Conservation (phyloP, 352 stramenopile species). For the Lagenidium sp. region DNA sequence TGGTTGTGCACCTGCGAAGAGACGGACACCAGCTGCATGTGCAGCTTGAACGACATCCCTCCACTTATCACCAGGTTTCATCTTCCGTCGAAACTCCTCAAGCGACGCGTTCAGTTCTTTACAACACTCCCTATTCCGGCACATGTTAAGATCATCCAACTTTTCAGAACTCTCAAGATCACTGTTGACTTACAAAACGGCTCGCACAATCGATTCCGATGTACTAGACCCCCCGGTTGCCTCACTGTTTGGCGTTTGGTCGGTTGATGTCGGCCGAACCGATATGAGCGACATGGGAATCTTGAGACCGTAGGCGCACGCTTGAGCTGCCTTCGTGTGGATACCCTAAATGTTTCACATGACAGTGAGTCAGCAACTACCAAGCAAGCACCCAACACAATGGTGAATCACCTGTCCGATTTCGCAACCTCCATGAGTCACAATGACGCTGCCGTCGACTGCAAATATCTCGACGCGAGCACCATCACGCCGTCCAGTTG, state of each 20-base stretch:
- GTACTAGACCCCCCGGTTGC: slow-evolving; percentile 40
- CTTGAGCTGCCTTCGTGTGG: slow-evolving; percentile 53
- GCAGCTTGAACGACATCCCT: slow-evolving; percentile 7
- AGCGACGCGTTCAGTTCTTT: slow-evolving; percentile 28
- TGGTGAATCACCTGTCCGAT: slow-evolving; percentile 52
- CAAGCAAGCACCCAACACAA: too few relatives aligned
- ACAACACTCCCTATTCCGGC: slow-evolving; percentile 41
- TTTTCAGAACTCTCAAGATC: too few relatives aligned
- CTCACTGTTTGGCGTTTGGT: slow-evolving; percentile 34
- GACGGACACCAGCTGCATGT: slow-evolving; percentile 13
- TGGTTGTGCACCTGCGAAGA: slow-evolving; percentile 20
- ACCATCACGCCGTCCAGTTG: slow-evolving; percentile 18
- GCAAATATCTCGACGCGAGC: slow-evolving; percentile 32
- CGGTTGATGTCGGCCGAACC: slow-evolving; percentile 35
- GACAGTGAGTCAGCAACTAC: too few relatives aligned
- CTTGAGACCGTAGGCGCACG: slow-evolving; percentile 31
- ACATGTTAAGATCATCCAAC: too few relatives aligned
- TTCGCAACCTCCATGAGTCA: slow-evolving; percentile 34
- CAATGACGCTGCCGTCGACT: slow-evolving; percentile 26
- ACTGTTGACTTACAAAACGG: slow-evolving; percentile 26
- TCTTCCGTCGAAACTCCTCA: slow-evolving; percentile 16
- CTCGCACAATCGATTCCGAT: slow-evolving; percentile 36
- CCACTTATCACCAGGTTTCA: too few relatives aligned
- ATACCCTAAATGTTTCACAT: slow-evolving; percentile 51
- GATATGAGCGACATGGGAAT: slow-evolving; percentile 30